phyloP scores from a whole-genome alignment of 352 stramenopile species.

The Phytophthora tubulina region DNA sequence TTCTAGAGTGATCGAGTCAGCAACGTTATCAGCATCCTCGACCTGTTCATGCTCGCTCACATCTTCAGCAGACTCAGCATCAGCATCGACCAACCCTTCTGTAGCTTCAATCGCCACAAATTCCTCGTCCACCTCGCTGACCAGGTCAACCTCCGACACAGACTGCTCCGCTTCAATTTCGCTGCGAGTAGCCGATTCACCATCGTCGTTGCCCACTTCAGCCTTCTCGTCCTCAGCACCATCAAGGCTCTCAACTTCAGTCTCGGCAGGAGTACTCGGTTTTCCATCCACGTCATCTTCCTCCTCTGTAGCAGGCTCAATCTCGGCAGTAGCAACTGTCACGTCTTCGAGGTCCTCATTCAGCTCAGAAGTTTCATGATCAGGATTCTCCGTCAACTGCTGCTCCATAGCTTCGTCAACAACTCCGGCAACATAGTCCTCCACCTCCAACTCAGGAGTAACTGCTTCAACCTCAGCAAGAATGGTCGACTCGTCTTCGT shows the following conservation, averaged over 20 bases:
- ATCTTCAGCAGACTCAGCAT: conserved; percentile 9
- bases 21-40: neutral
- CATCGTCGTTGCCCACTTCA: conserved; percentile 2
- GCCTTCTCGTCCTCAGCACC: conserved; percentile 4
- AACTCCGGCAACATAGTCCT: neutral
- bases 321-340: neutral
- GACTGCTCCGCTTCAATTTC: conserved; percentile 13
- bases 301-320: neutral
- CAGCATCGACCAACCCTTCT: conserved; percentile 10
- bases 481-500: conserved; percentile 4
- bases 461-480: conserved; percentile 8
- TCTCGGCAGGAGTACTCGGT: conserved; percentile 8
- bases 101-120: conserved; percentile 33
- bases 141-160: conserved; percentile 12
- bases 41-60: neutral
- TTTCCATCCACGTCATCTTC: neutral
- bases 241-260: neutral
- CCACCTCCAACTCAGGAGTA: conserved; percentile 2
- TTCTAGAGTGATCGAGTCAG: neutral
- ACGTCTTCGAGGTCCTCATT: conserved; percentile 11
- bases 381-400: neutral
- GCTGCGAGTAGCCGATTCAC: neutral
- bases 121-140: conserved; percentile 13
- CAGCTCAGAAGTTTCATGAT: neutral
- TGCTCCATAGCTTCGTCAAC: neutral